Evolutionary conservation across 225 moss, liverwort and hornwort species (phyloP), one percentile per base, ranked within the genome.

Genomic region (Bryoerythrophyllum caledonicum): DNA sequence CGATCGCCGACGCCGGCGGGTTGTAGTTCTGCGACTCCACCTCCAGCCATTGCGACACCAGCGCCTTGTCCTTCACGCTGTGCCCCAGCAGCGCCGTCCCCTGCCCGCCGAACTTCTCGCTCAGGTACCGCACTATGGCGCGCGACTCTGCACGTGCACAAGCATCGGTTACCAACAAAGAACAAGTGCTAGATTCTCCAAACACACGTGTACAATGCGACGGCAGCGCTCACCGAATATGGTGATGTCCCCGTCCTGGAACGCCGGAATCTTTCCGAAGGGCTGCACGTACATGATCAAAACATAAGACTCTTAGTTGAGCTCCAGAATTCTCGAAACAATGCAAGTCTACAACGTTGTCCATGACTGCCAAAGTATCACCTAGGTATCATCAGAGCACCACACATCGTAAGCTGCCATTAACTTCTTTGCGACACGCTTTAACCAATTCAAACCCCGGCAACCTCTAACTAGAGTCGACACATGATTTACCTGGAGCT

Each of bases 31-130:
- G 90, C 60, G 77, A 64, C 78, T 88, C 90, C n/a, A 86, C 76
- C 53, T 88, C 90, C 66, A 77, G 17, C 90, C 90, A 88, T 63
- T 88, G 86, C 13, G 86, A 86, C 41, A 91, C 82, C 81, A 86
- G 61, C 35, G 82, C 84, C 43, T 19, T 82, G 23, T 84, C 90
- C 38, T 84, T 84, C 43, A 32, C 73, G 2, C 74, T 80, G 32
- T 84, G 67, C 10, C 90, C 88, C 35, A 84, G 68, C 26, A 91
- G 60, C 32, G 90, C 44, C 9, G 78, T 76, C 3, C 86, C 88
- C 25, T 87, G 80, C 17, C 83, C 81, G n/a, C 80, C 81, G 40
- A 72, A 80, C 69, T 88, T 91, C 59, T 84, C 74, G 2, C 78
- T 67, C 20, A 88, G 43, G 64, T 88, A 88, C 12, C 84, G 76